Percentiles rank a stretch among this genome's conserved stretches.
These are phyloP conservation scores for Cyclanthera cordifolia DNA, from an alignment of 306 rosid species.

Conservation along the genomic window DNA sequence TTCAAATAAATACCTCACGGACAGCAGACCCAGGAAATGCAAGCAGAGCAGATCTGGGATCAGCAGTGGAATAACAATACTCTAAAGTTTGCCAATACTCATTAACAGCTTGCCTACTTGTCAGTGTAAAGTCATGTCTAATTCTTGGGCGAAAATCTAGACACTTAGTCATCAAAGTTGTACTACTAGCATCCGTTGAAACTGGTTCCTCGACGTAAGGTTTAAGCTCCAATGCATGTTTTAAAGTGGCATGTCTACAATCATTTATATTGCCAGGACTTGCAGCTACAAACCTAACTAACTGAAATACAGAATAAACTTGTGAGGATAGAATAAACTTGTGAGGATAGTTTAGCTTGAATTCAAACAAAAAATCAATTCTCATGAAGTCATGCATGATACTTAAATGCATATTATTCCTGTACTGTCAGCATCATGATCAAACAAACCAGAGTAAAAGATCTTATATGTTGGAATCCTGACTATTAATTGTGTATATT, in stretches of 20 bases:
- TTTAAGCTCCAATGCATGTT: slow-evolving; percentile 72
- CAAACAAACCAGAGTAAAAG: slow-evolving; percentile 1
- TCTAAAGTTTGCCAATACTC: slow-evolving; percentile 91
- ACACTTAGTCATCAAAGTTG: slow-evolving; percentile 40
- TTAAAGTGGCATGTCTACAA: slow-evolving; percentile 25
- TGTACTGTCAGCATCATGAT: not conserved
- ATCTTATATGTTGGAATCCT: not conserved
- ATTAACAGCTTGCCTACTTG: slow-evolving; percentile 61
- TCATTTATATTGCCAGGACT: slow-evolving; percentile 33
- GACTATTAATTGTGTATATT: too few species aligned
- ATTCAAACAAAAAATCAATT: not conserved
- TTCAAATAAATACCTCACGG: slow-evolving; percentile 43
- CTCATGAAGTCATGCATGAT: not conserved
- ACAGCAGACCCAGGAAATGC: slow-evolving; percentile 95
- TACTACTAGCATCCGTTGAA: slow-evolving; percentile 44
- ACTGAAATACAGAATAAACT: slow-evolving; percentile 37
- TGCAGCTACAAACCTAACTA: slow-evolving; percentile 53
- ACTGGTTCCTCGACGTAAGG: slow-evolving; percentile 89
- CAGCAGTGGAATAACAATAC: slow-evolving; percentile 75
- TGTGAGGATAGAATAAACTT: slow-evolving; percentile 15
- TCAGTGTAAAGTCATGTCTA: slow-evolving; percentile 84
- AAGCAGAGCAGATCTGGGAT: slow-evolving; percentile 56
- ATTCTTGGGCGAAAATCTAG: slow-evolving; percentile 83
- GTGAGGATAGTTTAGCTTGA: slow-evolving; percentile 2
- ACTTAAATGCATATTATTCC: not conserved